Percentiles rank a stretch among this genome's conserved stretches.
These are phyloP conservation scores for Paralagenidium karlingii DNA, from an alignment of 352 stramenopile species.

Conservation along the genomic window DNA sequence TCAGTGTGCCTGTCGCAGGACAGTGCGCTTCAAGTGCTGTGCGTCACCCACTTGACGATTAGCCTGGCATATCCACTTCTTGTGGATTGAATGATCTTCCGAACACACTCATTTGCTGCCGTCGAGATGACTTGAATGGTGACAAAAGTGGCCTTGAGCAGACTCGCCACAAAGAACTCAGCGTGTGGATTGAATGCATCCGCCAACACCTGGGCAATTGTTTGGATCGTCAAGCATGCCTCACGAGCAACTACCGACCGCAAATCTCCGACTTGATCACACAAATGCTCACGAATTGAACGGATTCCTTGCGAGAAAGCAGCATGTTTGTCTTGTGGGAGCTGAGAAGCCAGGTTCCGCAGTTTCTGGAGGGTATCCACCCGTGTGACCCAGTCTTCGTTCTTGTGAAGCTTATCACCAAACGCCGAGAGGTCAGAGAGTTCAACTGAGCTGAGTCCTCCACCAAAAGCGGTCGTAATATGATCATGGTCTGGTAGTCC, in stretches of 20 bases:
- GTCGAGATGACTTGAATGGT: conserved; percentile 80
- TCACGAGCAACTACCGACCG: conserved; percentile 68
- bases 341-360: conserved; percentile 39
- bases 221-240: conserved; percentile 60
- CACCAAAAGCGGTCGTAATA: too few relatives aligned
- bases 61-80: conserved; percentile 55
- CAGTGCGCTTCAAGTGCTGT: background rate
- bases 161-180: conserved; percentile 48
- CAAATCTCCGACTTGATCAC: conserved; percentile 60
- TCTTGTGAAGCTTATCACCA: conserved; percentile 35
- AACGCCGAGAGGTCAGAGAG: conserved; percentile 32
- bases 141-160: conserved; percentile 81
- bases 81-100: conserved; percentile 62
- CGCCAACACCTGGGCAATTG: conserved; percentile 31
- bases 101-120: conserved; percentile 52
- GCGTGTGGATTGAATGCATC: conserved; percentile 71
- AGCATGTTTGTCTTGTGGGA: too few relatives aligned
- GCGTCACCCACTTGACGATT: conserved; percentile 46
- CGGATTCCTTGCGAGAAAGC: conserved; percentile 32
- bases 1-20: background rate
- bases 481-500: too few relatives aligned
- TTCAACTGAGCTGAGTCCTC: too few relatives aligned
- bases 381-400: conserved; percentile 70
- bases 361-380: conserved; percentile 54
- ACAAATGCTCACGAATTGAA: conserved; percentile 42